A percentile compares a stretch with the other conserved stretches of the same genome.
These are phyloP conservation scores for Aspergillus amoenus DNA, from an alignment of 2,329 filamentous ascomycete species.

Conservation along the genomic window DNA sequence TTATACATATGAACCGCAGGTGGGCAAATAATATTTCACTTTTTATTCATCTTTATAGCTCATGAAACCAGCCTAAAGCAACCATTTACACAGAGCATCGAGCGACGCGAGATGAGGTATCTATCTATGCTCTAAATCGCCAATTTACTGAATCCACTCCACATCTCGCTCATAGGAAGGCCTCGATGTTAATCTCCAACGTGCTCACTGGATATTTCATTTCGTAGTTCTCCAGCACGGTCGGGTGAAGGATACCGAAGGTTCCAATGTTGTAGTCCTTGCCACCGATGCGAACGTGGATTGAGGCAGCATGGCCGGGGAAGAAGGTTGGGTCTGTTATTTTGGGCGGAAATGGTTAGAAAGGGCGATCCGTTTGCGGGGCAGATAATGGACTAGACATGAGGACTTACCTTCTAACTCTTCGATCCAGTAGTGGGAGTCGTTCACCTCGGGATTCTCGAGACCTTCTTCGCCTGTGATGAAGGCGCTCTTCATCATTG, in stretches of 20 bases:
- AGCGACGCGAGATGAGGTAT: conserved; percentile 8
- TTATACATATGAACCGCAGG: background rate
- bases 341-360: background rate
- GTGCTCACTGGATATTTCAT: conserved; percentile 91
- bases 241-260: conserved; percentile 92
- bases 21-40: background rate
- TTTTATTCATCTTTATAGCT: conserved; percentile 4
- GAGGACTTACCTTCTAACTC: conserved; percentile 69
- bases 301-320: conserved; percentile 79
- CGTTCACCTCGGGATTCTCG: conserved; percentile 56
- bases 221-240: conserved; percentile 90
- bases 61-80: background rate
- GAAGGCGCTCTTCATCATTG: conserved; percentile 86
- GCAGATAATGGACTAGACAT: background rate
- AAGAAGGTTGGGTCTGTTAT: conserved; percentile 79
- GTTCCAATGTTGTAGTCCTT: conserved; percentile 77
- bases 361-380: background rate
- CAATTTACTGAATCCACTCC: background rate
- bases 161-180: conserved; percentile 65
- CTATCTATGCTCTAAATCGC: conserved; percentile 12
- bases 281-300: conserved; percentile 72
- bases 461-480: conserved; percentile 72
- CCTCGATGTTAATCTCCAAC: conserved; percentile 90
- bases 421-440: conserved; percentile 87
- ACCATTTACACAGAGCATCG: background rate